phyloP scores from a whole-genome alignment of 169 alveolate species.

The Eimeria zaria region DNA sequence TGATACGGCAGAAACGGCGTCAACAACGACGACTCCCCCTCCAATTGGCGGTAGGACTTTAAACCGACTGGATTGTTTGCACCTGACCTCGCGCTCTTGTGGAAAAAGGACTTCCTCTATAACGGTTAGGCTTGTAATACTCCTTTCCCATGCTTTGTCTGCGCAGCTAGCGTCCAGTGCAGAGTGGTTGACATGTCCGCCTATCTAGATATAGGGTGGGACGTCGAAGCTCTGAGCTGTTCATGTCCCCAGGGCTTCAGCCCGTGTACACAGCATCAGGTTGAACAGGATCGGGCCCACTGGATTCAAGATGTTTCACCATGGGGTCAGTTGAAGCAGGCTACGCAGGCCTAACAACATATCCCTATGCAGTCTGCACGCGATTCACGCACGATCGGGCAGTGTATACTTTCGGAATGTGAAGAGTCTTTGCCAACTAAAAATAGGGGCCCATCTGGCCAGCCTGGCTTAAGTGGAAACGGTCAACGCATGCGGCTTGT shows the following conservation, averaged over 20 bases:
- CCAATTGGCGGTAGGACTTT: conserved; percentile 46
- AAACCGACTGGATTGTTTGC: not conserved
- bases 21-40: conserved; percentile 55
- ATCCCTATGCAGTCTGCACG: not conserved
- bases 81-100: not conserved
- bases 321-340: conserved; percentile 43
- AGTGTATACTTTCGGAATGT: not conserved
- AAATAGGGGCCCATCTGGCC: not conserved
- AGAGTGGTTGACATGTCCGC: conserved; percentile 51
- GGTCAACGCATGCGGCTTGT: not conserved
- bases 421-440: not conserved
- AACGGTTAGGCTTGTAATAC: no score
- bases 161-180: conserved; percentile 44
- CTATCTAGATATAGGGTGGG: conserved; percentile 37
- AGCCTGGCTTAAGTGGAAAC: not conserved
- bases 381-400: not conserved
- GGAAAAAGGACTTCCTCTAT: not conserved
- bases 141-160: not conserved
- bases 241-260: conserved; percentile 78
- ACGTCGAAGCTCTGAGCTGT: conserved; percentile 76
- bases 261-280: conserved; percentile 65
- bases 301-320: conserved; percentile 62
- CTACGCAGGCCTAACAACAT: not conserved
- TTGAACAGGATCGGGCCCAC: conserved; percentile 63
- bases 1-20: not conserved